phyloP scores from a whole-genome alignment of 106 monocot genomes.

The Ottelia alismoides region DNA sequence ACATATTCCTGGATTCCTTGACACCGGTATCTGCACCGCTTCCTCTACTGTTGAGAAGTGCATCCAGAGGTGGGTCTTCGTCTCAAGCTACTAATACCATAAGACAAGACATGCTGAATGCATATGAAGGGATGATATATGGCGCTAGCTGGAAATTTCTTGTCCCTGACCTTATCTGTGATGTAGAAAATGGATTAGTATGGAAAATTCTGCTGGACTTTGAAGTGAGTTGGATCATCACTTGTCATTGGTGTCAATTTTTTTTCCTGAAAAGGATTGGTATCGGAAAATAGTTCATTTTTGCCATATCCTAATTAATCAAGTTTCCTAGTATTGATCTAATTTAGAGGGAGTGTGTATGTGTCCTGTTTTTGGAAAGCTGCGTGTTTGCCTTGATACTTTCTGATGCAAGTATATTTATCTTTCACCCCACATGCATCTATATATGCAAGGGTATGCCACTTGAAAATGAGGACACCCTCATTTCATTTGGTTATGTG shows the following conservation, averaged over 20 bases:
- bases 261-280: no score
- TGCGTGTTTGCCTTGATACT: no score
- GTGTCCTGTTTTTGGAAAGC: no score
- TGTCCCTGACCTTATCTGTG: constrained; percentile 87
- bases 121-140: constrained; percentile 73
- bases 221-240: constrained; percentile 49
- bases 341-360: no score
- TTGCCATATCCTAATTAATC: no score
- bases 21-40: constrained; percentile 91
- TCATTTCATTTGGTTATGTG: no score
- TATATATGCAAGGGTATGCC: no score
- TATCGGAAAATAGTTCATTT: no score
- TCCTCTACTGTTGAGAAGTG: constrained; percentile 62
- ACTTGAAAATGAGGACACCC: no score
- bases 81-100: constrained; percentile 16
- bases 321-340: neutral
- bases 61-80: constrained; percentile 6
- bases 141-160: constrained; percentile 77
- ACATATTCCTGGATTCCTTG: constrained; percentile 66
- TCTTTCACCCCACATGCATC: no score
- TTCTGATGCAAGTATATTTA: no score
- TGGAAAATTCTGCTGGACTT: constrained; percentile 86
- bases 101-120: constrained; percentile 26
- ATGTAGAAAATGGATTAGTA: constrained; percentile 79
- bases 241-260: no score